phyloP scores from a whole-genome alignment of 1,284 basidiomycete species.

The Pholiota adiposa region DNA sequence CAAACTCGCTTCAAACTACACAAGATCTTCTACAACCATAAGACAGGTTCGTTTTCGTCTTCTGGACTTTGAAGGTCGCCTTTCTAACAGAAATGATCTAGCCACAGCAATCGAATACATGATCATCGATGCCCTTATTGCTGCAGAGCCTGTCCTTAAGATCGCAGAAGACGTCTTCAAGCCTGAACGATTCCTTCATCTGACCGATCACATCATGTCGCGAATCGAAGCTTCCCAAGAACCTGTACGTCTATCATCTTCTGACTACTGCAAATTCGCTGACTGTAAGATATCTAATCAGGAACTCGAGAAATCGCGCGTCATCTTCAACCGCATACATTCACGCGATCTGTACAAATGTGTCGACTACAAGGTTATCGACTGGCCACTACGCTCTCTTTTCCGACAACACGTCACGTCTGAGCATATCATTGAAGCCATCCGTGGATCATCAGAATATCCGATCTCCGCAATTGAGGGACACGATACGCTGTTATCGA shows the following conservation, averaged over 20 bases:
- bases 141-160: conserved; percentile 64
- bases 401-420: conserved; percentile 55
- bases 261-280: background rate
- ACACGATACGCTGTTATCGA: background rate
- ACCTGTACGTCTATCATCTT: conserved; percentile 38
- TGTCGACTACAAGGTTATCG: conserved; percentile 71
- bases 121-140: conserved; percentile 72
- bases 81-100: conserved; percentile 28
- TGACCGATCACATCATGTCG: conserved; percentile 69
- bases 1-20: conserved; percentile 75
- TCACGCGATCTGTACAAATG: conserved; percentile 67
- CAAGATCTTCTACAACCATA: conserved; percentile 65
- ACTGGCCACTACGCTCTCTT: conserved; percentile 45
- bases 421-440: conserved; percentile 54
- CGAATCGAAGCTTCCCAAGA: conserved; percentile 57
- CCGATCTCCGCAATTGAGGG: background rate
- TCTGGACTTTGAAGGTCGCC: background rate
- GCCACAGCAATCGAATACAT: conserved; percentile 79
- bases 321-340: conserved; percentile 62
- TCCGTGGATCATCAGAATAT: conserved; percentile 30
- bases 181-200: conserved; percentile 59
- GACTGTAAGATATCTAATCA: conserved; percentile 28
- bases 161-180: conserved; percentile 59
- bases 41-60: conserved; percentile 54
- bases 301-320: conserved; percentile 61